These are phyloP conservation scores for Metschnikowia dekortorum DNA, from an alignment of 805 yeast genomes.

Conservation along the genomic window DNA sequence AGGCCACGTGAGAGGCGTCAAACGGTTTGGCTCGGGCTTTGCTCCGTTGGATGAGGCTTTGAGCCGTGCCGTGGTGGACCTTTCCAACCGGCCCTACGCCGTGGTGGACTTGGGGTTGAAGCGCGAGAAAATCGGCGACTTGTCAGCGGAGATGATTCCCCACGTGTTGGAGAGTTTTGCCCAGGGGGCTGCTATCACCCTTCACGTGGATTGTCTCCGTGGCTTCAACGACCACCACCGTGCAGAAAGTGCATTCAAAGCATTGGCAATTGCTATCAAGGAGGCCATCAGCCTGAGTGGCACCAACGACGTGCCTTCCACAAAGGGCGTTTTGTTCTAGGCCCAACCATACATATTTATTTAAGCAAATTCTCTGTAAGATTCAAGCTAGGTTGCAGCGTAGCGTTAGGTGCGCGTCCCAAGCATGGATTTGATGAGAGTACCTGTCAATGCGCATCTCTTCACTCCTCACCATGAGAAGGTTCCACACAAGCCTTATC, in stretches of 20 bases:
- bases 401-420: not conserved
- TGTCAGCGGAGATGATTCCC: conserved; percentile 96
- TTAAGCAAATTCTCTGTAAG: not conserved
- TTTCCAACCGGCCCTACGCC: conserved; percentile 90
- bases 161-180: conserved; percentile 94
- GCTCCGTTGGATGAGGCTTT: conserved; percentile 97
- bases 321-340: conserved; percentile 86
- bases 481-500: conserved; percentile 10
- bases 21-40: conserved; percentile 87
- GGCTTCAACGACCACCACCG: conserved; percentile 96
- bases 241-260: conserved; percentile 94
- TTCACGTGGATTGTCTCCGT: conserved; percentile 91
- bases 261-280: conserved; percentile 85
- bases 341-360: not conserved
- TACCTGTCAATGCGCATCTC: not conserved
- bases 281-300: conserved; percentile 85
- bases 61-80: conserved; percentile 92
- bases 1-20: conserved; percentile 86
- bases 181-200: conserved; percentile 80
- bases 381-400: not conserved
- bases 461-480: conserved; percentile 7
- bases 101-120: conserved; percentile 84
- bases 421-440: not conserved
- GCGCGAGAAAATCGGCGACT: conserved; percentile 89
- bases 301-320: conserved; percentile 86